Evolutionary conservation across 2,329 filamentous ascomycete species (phyloP), one percentile per base, ranked within the genome.

Genomic region (Endocalyx cinctus): DNA sequence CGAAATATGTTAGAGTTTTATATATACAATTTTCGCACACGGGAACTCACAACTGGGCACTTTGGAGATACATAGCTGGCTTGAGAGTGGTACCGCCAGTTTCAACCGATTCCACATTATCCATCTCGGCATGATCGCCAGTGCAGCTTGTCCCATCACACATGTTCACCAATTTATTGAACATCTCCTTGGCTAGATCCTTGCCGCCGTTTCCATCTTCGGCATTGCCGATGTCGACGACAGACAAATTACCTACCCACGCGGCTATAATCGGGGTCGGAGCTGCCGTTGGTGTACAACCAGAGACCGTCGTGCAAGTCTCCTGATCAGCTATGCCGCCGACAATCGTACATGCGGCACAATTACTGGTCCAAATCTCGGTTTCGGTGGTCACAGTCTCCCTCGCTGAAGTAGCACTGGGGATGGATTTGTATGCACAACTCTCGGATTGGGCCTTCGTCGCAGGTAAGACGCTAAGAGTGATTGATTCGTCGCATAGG

Each of bases 281-380:
- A 13, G 26, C n/a, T 16, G 27, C 13, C 19, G 34, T 36, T n/a
- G 34, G 34, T 5, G 34, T 36, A 17, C 34, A 36, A 15, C 29
- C 29, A 23, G 12, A n/a, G 5, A 36, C 34, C 6, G 27, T 10
- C 15, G 34, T 36, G 19, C 34, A 36, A 13, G 34, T 36, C 34
- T 18, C 5, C 10, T 7, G n/a, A 29, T 32, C 34, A 5, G 34
- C 34, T n/a, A 36, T 27, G 16, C 29, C 34, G 16, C 34, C 34
- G 18, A 29, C 25, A 5, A 31, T 8, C 5, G 34, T 36, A 19
- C 34, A 36, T 5, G 29, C 34, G 10, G 14, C 15, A 13, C 34
- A 36, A 25, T 36, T 32, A 11, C 13, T 10, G 12, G 28, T 35
- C 33, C 33, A 35, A 4, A 23, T 17, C 36, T 32, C n/a, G n/a